Evolutionary conservation across 2,329 filamentous ascomycete species (phyloP), one percentile per base, ranked within the genome.

Genomic region (Aspergillus latus): DNA sequence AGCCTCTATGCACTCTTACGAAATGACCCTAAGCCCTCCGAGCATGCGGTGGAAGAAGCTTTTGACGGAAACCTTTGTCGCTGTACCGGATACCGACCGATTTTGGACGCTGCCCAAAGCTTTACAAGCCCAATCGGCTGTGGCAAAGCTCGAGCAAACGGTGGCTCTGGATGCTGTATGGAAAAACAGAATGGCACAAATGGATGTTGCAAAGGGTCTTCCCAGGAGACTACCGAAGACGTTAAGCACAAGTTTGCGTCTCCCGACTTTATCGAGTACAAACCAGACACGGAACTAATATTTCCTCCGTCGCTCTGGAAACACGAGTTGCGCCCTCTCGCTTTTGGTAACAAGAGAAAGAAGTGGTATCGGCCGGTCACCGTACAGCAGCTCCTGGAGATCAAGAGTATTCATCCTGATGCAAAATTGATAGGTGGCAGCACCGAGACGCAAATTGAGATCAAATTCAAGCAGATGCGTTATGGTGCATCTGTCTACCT

Each of bases 61-160:
- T 97, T 97, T 67, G 94, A 99, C 72, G 94, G 94, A 0, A 99
- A 99, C 63, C 77, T 97, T 29, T 99, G 94, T 70, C 85, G 94
- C 52, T 99, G 94, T 74, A 99, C 94, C 0, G 94, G 94, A 4
- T 99, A 99, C 70, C 81, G 92, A 51, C 91, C 94, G 0, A 97
- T 99, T 54, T 78, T 97, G 2, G 93, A 97, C 71, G 93, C 93
- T 5, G 94, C 94, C 2, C 91, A 95, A 66, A 94, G 89, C 1
- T 97, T 97, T 72, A 72, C 63, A 15, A 62, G 66, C 28, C 49
- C 49, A 1, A 90, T 85, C 65, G 75, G 74, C 8, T 87, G 84
- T 65, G 81, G 78, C 7, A 84, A 83, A 65, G 73, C 82, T 6
- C 79, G 72, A 43, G 73, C 76, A 4, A 86, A 86, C 62, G 84